Conservation (phyloP, 2,329 filamentous ascomycete genomes). For the Calonectria crousiana region DNA sequence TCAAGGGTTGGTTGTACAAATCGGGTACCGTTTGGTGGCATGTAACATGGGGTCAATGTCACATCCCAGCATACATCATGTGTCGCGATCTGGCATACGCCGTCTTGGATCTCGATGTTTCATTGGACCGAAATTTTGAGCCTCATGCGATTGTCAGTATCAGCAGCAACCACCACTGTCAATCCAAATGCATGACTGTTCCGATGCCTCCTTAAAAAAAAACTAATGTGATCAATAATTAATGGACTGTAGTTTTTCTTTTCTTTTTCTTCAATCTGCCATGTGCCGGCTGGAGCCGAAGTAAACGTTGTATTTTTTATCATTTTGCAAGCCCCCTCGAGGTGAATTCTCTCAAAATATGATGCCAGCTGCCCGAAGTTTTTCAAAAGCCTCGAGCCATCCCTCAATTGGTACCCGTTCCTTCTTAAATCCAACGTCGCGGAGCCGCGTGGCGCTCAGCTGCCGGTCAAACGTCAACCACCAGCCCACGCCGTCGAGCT, state of each 20-base stretch:
- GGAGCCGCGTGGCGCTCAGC: slow-evolving; percentile 55
- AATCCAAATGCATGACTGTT: background rate
- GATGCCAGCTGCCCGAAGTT: slow-evolving; percentile 53
- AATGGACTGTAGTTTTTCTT: background rate
- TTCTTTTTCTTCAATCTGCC: background rate
- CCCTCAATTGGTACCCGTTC: slow-evolving; percentile 52
- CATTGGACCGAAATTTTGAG: background rate
- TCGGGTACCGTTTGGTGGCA: background rate
- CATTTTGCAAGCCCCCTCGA: background rate
- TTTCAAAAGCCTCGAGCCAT: slow-evolving; percentile 58
- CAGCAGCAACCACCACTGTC: background rate
- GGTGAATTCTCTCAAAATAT: background rate
- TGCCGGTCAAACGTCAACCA: slow-evolving; percentile 63
- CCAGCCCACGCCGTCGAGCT: slow-evolving; percentile 58
- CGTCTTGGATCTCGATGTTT: background rate
- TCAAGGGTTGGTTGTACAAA: background rate
- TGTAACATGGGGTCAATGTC: background rate
- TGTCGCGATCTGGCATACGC: background rate
- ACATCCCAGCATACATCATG: background rate
- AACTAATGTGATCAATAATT: background rate
- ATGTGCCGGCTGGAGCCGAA: background rate
- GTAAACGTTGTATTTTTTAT: background rate
- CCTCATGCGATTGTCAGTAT: background rate
- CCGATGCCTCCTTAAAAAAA: background rate
- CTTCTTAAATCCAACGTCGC: slow-evolving; percentile 53